Percentiles rank a stretch among this genome's conserved stretches.
Evolutionary conservation across 1,139 yeast genomes (phyloP).

Genomic region (Taphrina populina): DNA sequence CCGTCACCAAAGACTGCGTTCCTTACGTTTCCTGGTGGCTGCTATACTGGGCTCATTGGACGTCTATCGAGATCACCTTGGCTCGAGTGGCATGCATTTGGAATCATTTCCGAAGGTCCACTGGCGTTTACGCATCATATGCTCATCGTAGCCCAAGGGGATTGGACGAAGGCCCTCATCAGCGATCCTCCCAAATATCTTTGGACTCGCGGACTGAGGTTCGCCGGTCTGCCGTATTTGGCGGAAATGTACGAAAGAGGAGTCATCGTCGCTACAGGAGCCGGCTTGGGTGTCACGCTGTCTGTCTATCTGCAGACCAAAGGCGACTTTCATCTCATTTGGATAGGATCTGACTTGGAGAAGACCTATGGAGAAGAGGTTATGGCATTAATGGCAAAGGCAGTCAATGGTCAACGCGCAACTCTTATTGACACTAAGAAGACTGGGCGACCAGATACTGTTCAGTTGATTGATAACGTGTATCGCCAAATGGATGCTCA

Average conservation of each 20-base stretch:
- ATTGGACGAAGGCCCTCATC: constrained; percentile 28
- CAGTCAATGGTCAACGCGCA: constrained; percentile 25
- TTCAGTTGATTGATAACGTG: constrained; percentile 24
- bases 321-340: constrained; percentile 26
- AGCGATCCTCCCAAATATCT: constrained; percentile 22
- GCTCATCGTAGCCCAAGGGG: constrained; percentile 32
- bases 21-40: constrained; percentile 28
- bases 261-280: constrained; percentile 32
- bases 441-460: constrained; percentile 23
- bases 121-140: constrained; percentile 28
- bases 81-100: constrained; percentile 31
- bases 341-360: constrained; percentile 29
- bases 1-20: constrained; percentile 30
- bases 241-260: constrained; percentile 30
- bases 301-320: constrained; percentile 25
- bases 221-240: constrained; percentile 29
- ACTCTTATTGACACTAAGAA: constrained; percentile 27
- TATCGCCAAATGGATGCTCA: constrained; percentile 26
- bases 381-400: constrained; percentile 17
- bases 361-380: constrained; percentile 26
- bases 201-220: constrained; percentile 31
- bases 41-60: constrained; percentile 28
- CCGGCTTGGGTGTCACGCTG: constrained; percentile 32
- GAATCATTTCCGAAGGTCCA: constrained; percentile 31
- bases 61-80: constrained; percentile 27